Percentiles rank a stretch among this genome's conserved stretches.
phyloP scores from a whole-genome alignment of 768 basidiomycete species.

The Cubamyces sp. region DNA sequence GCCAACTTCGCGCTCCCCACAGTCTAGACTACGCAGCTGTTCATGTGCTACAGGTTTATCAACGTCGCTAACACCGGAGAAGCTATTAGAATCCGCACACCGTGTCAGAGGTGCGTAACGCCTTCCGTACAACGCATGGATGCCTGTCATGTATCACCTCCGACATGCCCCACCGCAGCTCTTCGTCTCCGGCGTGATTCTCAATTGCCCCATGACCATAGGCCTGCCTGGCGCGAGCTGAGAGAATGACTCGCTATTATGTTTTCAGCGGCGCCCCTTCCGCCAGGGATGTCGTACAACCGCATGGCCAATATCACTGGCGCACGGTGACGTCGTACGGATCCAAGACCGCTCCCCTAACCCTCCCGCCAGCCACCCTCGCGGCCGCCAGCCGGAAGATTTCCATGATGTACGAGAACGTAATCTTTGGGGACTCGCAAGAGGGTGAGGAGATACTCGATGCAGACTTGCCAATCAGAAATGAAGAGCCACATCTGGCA shows the following conservation, averaged over 20 bases:
- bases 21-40: too few species aligned
- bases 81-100: not conserved
- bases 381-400: conserved; percentile 72
- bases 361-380: conserved; percentile 55
- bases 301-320: conserved; percentile 49
- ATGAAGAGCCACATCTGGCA: conserved; percentile 9
- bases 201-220: not conserved
- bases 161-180: not conserved
- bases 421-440: conserved; percentile 60
- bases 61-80: not conserved
- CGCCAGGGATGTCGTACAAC: conserved; percentile 38
- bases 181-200: not conserved
- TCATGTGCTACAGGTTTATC: too few species aligned
- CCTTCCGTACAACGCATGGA: not conserved
- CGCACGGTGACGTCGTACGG: conserved; percentile 43
- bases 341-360: conserved; percentile 10
- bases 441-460: conserved; percentile 36
- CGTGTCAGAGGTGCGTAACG: not conserved
- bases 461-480: conserved; percentile 20
- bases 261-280: conserved; percentile 58
- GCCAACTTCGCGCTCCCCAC: too few species aligned
- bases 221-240: not conserved
- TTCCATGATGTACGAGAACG: conserved; percentile 69
- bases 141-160: not conserved
- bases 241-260: conserved; percentile 34